Evolutionary conservation across 192 early-diverging fungal species (phyloP), one percentile per base, ranked within the genome.

Genomic region (Gaertneriomyces sp.): DNA sequence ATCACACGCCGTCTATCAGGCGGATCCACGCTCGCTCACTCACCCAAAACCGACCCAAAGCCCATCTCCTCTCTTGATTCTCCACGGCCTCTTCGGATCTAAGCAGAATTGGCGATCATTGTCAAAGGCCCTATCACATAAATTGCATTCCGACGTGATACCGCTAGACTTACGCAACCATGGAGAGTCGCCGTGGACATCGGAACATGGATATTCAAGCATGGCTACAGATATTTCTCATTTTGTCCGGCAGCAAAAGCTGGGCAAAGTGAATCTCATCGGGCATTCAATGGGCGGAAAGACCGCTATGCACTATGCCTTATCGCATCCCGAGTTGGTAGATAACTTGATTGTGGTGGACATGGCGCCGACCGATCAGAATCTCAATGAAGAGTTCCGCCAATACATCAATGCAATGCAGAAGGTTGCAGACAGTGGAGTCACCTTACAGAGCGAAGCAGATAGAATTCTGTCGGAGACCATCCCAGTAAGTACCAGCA

Each of bases 61-160:
- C 17, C 16, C 45, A 47, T 33, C 65, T 39, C 68, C 76, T 42
- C 56, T 77, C 4, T 44, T 78, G 8, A 87, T 98, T 58, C 79
- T 93, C 40, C 95, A 94, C 72, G 95, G 95, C 39, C 78, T 98
- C 17, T 93, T 98, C 73, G 95, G 95, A 10, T 91, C 89, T 1
- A 95, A 95, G 70, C 92, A 94, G 63, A 96, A 96, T 79, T 96
- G 93, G 93, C 78, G 84, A 38, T 88, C 92, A 4, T 80, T 98
- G 25, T 78, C 89, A 39, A 91, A 90, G 66, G 79, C 84, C 11
- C 80, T 95, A 20, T 67, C 88, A 5, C 73, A 76, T 40, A 73
- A 81, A 5, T 77, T 94, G 4, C 72, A 71, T 33, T 83, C 88
- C 2, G 70, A 80, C 47, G 86, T 93, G 2, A 85, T 86, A 57